Evolutionary conservation across 2,329 filamentous ascomycete genomes (phyloP), one percentile per base, ranked within the genome.

Genomic region (Fusarium liriodendri): DNA sequence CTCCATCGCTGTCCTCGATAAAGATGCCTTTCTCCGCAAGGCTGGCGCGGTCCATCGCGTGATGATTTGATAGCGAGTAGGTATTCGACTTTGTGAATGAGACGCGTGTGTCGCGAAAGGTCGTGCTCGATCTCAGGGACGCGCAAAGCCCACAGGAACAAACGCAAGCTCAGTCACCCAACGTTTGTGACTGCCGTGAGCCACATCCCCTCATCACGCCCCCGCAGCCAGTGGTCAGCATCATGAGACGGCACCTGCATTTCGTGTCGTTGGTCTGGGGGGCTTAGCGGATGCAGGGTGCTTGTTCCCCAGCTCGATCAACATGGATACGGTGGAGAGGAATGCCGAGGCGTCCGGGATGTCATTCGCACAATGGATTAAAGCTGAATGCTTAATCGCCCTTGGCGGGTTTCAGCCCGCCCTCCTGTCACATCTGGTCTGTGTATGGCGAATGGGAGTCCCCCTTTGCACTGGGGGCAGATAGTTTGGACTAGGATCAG

Each of bases 1-100:
- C 45, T 69, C 55, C 32, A 37, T 52, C 13, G 40, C 62, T 63
- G 5, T 72, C 70, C 20, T 69, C 47, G 27, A 74, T 60, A n/a
- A 72, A 65, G 57, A 74, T 72, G n/a, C 45, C 66, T 33, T 74
- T 70, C 16, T 65, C 38, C 14, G 27, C 50, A 27, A 74, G 71
- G 20, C 22, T 20, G 27, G 18, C 9, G 29, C 59, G 59, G 29
- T 47, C 59, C 59, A 62, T 62, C 2, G 16, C 29, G 59, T 47
- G 20, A 47, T 18, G 58, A 40, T 33, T 4, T 33, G 18, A 25
- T 20, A 9, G 13, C 2, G 55, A 40, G 22, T 14, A 27, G 18
- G 4, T 29, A 13, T 58, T 25, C 4, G 55, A 18, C 22, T 37
- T 16, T 20, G 22, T 40, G 45, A 50, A 27, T 50, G 27, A 32